Evolutionary conservation across 75 land plant species (phyloP).

Genomic region (Larix kaempferi): DNA sequence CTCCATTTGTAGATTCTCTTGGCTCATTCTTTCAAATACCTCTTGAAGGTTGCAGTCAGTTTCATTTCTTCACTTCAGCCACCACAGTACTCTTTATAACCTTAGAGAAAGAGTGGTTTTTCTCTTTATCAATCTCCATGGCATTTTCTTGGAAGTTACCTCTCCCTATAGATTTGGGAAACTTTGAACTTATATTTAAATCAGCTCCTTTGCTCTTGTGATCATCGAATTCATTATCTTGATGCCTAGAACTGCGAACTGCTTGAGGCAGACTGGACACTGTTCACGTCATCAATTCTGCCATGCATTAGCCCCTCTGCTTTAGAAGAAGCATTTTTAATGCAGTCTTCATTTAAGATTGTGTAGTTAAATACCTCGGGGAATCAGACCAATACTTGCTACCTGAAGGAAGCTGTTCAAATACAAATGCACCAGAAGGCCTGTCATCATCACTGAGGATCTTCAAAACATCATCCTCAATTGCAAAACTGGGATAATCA

Average conservation of each 20-base stretch:
- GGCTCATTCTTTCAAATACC: not conserved
- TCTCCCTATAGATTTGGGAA: not conserved
- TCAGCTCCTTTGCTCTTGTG: not conserved
- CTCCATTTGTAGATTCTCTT: not conserved
- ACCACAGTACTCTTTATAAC: not conserved
- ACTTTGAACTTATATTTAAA: not conserved
- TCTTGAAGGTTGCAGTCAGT: not conserved
- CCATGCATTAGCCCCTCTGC: conserved; percentile 31
- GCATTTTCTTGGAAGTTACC: conserved; percentile 1
- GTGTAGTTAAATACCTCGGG: conserved; percentile 16
- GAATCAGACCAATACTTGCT: conserved; percentile 48
- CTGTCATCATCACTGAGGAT: conserved; percentile 12
- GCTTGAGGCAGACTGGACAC: conserved; percentile 20
- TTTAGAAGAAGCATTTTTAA: conserved; percentile 22
- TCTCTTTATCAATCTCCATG: not conserved
- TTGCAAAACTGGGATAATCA: conserved; percentile 11
- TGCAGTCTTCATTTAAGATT: conserved; percentile 12
- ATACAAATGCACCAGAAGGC: conserved; percentile 9
- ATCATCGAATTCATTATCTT: conserved; percentile 12
- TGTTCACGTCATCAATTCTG: conserved; percentile 34
- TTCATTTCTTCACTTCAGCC: not conserved
- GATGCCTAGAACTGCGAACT: conserved; percentile 10
- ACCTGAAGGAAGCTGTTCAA: conserved; percentile 47
- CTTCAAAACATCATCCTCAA: conserved; percentile 18
- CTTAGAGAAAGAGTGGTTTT: not conserved